A percentile compares a stretch with the other conserved stretches of the same genome.
These are phyloP conservation scores for Fistulinella prunicolor DNA, from an alignment of 768 basidiomycete species.

Conservation along the genomic window DNA sequence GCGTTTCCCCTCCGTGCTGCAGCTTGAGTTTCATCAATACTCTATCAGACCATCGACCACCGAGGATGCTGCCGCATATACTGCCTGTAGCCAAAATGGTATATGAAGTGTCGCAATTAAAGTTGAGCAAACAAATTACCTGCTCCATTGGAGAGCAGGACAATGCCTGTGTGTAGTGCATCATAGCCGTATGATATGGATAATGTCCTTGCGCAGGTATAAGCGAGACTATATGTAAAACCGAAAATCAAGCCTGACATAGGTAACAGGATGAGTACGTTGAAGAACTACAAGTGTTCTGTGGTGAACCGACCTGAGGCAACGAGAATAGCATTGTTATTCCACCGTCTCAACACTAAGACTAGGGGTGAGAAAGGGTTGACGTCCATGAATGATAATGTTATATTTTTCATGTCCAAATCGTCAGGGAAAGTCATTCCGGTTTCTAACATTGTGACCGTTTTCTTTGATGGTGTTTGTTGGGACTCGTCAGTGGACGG, in stretches of 20 bases:
- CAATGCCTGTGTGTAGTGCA: conserved; percentile 70
- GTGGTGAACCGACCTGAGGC: conserved; percentile 18
- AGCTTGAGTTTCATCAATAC: conserved; percentile 40
- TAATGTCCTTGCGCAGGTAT: conserved; percentile 73
- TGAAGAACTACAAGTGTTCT: neutral
- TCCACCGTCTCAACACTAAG: conserved; percentile 54
- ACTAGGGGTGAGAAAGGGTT: conserved; percentile 67
- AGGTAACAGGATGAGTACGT: conserved; percentile 2
- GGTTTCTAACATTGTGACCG: neutral
- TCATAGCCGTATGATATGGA: conserved; percentile 60
- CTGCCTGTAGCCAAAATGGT: conserved; percentile 33
- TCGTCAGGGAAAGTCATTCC: neutral
- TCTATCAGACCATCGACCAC: conserved; percentile 57
- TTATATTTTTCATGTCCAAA: conserved; percentile 36
- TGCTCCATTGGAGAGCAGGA: conserved; percentile 71
- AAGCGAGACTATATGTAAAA: conserved; percentile 65
- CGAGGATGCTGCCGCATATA: conserved; percentile 52
- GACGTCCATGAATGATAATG: conserved; percentile 61
- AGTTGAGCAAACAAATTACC: conserved; percentile 37
- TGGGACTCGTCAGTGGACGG: conserved; percentile 7
- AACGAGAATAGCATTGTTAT: conserved; percentile 63
- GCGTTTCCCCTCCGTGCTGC: conserved; percentile 41
- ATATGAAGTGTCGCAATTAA: neutral
- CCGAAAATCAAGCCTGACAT: conserved; percentile 66
- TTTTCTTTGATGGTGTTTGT: neutral